Conservation (phyloP, 129 eudicot genomes). For the Gnaphalium uliginosum region DNA sequence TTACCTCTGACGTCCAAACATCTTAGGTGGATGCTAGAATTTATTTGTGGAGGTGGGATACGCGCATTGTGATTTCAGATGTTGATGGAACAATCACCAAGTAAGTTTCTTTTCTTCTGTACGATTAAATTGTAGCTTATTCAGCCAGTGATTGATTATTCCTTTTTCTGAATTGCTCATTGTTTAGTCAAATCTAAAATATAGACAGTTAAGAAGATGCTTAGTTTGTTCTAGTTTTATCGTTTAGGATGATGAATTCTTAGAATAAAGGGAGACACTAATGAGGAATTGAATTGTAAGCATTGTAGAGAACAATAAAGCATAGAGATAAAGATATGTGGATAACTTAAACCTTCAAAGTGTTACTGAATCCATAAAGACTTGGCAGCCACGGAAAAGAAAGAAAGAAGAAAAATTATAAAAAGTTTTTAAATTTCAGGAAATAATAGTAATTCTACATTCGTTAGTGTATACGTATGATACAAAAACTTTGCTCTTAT, state of each 20-base stretch:
- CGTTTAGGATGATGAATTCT: neutral
- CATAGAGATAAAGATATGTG: too few relatives aligned
- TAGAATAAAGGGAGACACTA: neutral
- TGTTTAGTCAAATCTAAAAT: neutral
- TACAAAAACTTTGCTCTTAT: too few relatives aligned
- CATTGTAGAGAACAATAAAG: too few relatives aligned
- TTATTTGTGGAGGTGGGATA: slow-evolving; percentile 92
- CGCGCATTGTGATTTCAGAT: slow-evolving; percentile 90
- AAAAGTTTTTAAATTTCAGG: too few relatives aligned
- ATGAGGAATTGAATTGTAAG: too few relatives aligned
- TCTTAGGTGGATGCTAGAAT: slow-evolving; percentile 94
- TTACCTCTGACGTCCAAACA: slow-evolving; percentile 23
- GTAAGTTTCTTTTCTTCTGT: slow-evolving; percentile 39
- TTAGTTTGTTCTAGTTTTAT: neutral
- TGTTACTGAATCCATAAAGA: too few relatives aligned
- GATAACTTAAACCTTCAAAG: too few relatives aligned
- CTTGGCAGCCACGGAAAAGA: too few relatives aligned
- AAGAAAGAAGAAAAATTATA: too few relatives aligned
- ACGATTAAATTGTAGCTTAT: neutral
- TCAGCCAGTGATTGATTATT: neutral
- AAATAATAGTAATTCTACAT: too few relatives aligned
- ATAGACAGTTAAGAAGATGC: neutral
- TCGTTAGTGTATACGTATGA: too few relatives aligned
- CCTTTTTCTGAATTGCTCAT: slow-evolving; percentile 1
- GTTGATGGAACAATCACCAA: slow-evolving; percentile 99